Conservation (phyloP, 129 eudicot genomes). For the Centella asiatica region DNA sequence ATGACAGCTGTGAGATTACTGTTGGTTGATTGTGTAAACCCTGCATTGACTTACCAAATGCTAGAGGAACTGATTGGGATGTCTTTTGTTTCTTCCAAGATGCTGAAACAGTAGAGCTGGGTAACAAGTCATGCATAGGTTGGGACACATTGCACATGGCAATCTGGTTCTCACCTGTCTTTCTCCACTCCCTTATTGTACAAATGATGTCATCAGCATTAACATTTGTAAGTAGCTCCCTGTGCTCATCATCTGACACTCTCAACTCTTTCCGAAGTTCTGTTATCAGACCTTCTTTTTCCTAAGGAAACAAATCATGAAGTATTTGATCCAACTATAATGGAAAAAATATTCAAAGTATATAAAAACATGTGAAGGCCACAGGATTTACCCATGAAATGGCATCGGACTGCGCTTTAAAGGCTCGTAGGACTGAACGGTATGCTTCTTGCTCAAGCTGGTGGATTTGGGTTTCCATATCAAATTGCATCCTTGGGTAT, state of each 20-base stretch:
- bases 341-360: background rate
- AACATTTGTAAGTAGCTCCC: slow-evolving; percentile 68
- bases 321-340: slow-evolving; percentile 21
- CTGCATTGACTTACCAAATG: slow-evolving; percentile 63
- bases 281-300: slow-evolving; percentile 81
- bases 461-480: slow-evolving; percentile 91
- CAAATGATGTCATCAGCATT: slow-evolving; percentile 73
- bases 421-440: slow-evolving; percentile 69
- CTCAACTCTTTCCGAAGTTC: slow-evolving; percentile 88
- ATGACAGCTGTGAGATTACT: slow-evolving; percentile 46
- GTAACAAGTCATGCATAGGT: slow-evolving; percentile 58
- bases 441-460: slow-evolving; percentile 80
- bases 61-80: slow-evolving; percentile 49
- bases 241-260: slow-evolving; percentile 85
- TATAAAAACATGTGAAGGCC: background rate
- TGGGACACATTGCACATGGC: slow-evolving; percentile 46
- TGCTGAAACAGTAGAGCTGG: slow-evolving; percentile 75
- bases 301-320: slow-evolving; percentile 42
- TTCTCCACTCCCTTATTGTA: slow-evolving; percentile 75
- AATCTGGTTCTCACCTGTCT: slow-evolving; percentile 51
- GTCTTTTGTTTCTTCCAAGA: slow-evolving; percentile 79
- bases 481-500: slow-evolving; percentile 64
- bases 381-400: slow-evolving; percentile 66
- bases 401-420: slow-evolving; percentile 85
- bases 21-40: slow-evolving; percentile 45